Conservation (phyloP, 2,329 filamentous ascomycete species). For the Neoscytalidium dimidiatum region DNA sequence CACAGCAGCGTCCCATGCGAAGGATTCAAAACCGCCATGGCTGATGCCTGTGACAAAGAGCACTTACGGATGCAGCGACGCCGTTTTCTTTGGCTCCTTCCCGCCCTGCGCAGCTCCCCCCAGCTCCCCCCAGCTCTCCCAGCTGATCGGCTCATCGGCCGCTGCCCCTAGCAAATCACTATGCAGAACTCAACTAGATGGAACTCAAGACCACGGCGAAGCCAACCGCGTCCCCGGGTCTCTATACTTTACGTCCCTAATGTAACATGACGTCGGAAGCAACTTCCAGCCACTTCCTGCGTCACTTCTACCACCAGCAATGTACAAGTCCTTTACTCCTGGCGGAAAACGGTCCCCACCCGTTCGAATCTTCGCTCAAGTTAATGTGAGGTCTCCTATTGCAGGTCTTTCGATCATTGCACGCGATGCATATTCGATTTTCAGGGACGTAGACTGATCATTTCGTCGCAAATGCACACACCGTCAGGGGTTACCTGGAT, state of each 20-base stretch:
- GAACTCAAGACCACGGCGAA: not conserved
- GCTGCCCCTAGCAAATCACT: not conserved
- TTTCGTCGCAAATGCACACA: not conserved
- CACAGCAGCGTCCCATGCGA: not conserved
- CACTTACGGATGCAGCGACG: slow-evolving; percentile 7
- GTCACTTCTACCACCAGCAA: not conserved
- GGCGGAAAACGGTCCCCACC: not conserved
- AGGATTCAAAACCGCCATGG: not conserved
- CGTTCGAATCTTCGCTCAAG: not conserved
- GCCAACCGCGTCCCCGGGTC: not conserved
- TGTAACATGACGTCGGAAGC: not conserved
- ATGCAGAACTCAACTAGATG: not conserved
- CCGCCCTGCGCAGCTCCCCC: not conserved
- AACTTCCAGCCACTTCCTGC: not conserved
- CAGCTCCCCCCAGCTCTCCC: not conserved
- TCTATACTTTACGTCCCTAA: not conserved
- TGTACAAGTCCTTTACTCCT: not conserved
- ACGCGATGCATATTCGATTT: not conserved
- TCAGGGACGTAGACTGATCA: not conserved
- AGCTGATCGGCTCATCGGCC: not conserved
- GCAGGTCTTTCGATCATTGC: too few species aligned
- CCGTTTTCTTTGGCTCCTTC: not conserved
- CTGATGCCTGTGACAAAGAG: not conserved
- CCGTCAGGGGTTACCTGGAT: not conserved
- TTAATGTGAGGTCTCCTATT: too few species aligned